Conservation (phyloP, 306 rosid species). For the Quillaja saponaria region DNA sequence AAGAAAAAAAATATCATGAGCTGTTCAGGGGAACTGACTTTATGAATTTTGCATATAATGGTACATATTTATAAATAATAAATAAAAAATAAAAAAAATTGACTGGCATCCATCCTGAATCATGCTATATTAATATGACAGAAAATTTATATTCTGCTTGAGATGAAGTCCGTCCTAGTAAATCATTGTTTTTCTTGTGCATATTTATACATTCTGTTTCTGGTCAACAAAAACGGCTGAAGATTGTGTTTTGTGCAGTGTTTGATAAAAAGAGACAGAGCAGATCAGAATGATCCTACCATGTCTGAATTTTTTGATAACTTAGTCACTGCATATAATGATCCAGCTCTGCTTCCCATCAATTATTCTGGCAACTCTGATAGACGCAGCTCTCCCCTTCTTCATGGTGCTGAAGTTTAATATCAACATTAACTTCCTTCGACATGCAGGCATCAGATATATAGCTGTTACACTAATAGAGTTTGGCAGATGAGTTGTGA, state of each 20-base stretch:
- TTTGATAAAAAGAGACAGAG: slow-evolving; percentile 72
- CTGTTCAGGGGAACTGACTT: too few relatives aligned
- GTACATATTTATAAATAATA: too few relatives aligned
- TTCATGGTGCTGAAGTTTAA: slow-evolving; percentile 43
- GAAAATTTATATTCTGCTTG: too few relatives aligned
- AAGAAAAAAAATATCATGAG: too few relatives aligned
- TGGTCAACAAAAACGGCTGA: neutral
- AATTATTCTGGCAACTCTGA: slow-evolving; percentile 39
- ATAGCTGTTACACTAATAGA: slow-evolving; percentile 19
- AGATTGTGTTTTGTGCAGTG: slow-evolving; percentile 49
- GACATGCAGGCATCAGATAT: slow-evolving; percentile 11
- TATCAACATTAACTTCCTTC: neutral
- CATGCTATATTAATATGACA: too few relatives aligned
- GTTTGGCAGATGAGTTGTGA: slow-evolving; percentile 15
- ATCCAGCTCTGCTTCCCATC: slow-evolving; percentile 58
- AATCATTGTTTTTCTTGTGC: neutral
- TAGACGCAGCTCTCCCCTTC: slow-evolving; percentile 54
- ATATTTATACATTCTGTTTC: neutral
- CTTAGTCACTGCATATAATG: slow-evolving; percentile 54
- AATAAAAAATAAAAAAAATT: too few relatives aligned
- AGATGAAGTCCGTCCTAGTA: too few relatives aligned
- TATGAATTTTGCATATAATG: too few relatives aligned
- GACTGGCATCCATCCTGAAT: too few relatives aligned
- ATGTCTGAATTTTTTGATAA: slow-evolving; percentile 55
- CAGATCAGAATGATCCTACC: slow-evolving; percentile 49